Base-by-base conservation (phyloP, 2,329 filamentous ascomycete species). In the Hymenoscyphus infarciens region DNA sequence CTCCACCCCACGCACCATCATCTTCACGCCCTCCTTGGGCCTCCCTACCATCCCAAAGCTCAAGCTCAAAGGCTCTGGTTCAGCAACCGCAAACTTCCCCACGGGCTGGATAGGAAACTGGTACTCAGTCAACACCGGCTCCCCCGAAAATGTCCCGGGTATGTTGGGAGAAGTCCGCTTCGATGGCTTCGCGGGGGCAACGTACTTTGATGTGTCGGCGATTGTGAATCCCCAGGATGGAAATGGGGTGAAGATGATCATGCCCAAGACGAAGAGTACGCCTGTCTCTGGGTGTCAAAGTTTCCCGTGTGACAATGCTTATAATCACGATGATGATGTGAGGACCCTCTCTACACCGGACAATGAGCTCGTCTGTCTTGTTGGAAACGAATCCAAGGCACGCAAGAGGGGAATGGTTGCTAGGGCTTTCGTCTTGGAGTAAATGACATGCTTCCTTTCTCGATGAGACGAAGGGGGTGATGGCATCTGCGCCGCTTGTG, bases 191-290 rank as follows among this genome's bases (percentile, higher is more conserved):
- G 70, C 73, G 59, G 81, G 76, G 66, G 64, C 76, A 63, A 83
- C 80, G 62, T 86, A 80, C 79, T 86, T 83, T 63, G 83, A 86
- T 66, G 82, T 86, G 65, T 84, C 82, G 11, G 82, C 82, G 72
- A 85, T 86, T 66, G 81, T 84, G 69, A 75, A 82, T 73, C 74
- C 81, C 58, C 70, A 71, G 45, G 83, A 85, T 73, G 69, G 75
- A 67, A 62, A 79, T 66, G 81, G 81, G 68, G 78, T 86, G 70
- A 83, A 85, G 78, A 74, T 80, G 75, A 78, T 85, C 73, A 84
- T 75, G 75, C 82, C 83, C 31, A 73, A 72, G 61, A 69, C 60
- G 59, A 49, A 66, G 62, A 69, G 76, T 66, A 66, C 65, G 7
- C 64, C 79, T 69, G 74, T 79, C 69, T 84, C 81, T 22, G 83